Evolutionary conservation across 441 rosid species (phyloP), one percentile per base, ranked within the genome.

Genomic region (Lepidium campestre): DNA sequence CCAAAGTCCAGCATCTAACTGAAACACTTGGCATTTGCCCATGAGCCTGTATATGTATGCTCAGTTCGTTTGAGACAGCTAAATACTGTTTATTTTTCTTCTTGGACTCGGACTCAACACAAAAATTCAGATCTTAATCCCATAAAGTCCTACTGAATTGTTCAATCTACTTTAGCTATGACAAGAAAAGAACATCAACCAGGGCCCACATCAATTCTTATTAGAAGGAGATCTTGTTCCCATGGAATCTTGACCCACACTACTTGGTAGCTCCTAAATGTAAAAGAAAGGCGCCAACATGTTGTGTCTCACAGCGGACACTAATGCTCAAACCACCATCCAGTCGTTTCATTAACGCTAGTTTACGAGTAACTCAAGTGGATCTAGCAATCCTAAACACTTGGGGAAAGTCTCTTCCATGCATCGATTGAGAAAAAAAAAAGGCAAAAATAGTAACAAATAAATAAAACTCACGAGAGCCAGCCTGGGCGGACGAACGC

Each of bases 401-500:
- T 62, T 9, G 1, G 2, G 2, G 5, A 17, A 42, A 39, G n/a
- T 14, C 49, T 37, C 32, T 31, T 35, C 65, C 27, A 50, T 57
- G 53, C 44, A 74, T 29, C 54, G 10, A 49, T 14, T 49, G 3
- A 31, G 3, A 27, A 27, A 27, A 27, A 27, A 34, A 57, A 22
- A 37, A 9, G 9, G 10, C 48, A 59, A 27, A 47, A 10, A 37
- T 36, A 3, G 4, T 17, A 34, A 9, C 11, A 22, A 45, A 45
- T 1, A 27, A 2, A 27, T 6, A 27, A 44, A 29, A 82, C 99
- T 92, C 74, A 95, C 99, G 36, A 90, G 77, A 62, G 92, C 97
- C 17, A 95, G 88, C 69, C 87, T 83, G 0, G 97, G 98, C 18
- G 90, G 68, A 50, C 99, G 97, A 71, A 92, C 68, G 4, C 98